Conservation (phyloP, 192 early-diverging fungal species). For the Coemansia sp. region DNA sequence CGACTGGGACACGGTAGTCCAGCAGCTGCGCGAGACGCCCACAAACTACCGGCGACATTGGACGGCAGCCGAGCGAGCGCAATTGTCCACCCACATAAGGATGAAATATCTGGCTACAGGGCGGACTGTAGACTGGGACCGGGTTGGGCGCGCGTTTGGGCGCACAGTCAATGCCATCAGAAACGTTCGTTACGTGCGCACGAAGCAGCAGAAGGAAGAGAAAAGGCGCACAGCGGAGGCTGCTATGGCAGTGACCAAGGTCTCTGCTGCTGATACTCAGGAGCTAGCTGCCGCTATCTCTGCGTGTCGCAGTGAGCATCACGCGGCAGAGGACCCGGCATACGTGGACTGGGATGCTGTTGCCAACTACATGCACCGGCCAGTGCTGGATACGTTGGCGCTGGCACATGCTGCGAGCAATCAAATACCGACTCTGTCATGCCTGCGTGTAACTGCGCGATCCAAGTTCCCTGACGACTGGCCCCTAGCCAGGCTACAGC, state of each 20-base stretch:
- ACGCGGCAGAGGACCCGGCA: background rate
- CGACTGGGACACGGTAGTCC: slow-evolving; percentile 14
- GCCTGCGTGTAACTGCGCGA: background rate
- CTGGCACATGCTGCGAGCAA: background rate
- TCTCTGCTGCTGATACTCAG: background rate
- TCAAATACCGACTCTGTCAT: background rate
- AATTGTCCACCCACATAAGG: background rate
- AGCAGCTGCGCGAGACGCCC: slow-evolving; percentile 2
- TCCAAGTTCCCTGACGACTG: background rate
- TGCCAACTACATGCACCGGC: background rate
- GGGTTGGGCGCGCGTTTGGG: slow-evolving; percentile 1
- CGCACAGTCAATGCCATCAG: slow-evolving; percentile 1
- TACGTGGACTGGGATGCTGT: background rate
- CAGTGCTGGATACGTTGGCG: background rate
- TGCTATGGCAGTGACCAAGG: background rate
- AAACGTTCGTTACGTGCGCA: background rate
- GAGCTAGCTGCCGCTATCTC: background rate
- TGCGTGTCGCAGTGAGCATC: background rate
- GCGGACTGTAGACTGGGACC: slow-evolving; percentile 3
- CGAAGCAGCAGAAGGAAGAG: background rate
- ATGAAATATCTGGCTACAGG: background rate
- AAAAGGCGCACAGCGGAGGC: background rate
- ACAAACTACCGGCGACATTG: slow-evolving; percentile 3
- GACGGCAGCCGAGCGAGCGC: background rate
- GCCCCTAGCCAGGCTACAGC: background rate